Conservation (phyloP, 1,139 yeast genomes). For the Maudiozyma humilis region DNA sequence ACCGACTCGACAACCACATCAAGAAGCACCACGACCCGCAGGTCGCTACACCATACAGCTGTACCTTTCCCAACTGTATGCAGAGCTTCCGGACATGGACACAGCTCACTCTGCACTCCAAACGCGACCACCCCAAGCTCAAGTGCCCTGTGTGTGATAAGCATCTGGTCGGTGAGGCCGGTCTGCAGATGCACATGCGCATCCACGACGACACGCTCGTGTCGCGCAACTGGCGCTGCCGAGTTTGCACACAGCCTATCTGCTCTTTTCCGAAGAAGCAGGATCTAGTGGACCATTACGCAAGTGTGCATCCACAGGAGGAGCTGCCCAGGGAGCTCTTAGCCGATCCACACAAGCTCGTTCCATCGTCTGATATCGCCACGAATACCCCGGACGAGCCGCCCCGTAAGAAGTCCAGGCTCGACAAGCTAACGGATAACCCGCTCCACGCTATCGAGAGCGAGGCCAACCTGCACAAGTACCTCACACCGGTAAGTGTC, state of each 20-base stretch:
- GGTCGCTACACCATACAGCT: constrained; percentile 38
- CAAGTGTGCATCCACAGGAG: constrained; percentile 31
- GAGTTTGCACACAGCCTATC: constrained; percentile 36
- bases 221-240: constrained; percentile 57
- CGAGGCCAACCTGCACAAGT: constrained; percentile 11
- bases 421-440: neutral
- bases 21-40: constrained; percentile 44
- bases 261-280: constrained; percentile 36
- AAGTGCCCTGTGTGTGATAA: constrained; percentile 62
- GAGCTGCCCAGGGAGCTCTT: constrained; percentile 15
- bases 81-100: constrained; percentile 66
- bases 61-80: constrained; percentile 56
- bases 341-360: neutral
- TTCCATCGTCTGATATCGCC: neutral
- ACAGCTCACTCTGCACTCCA: constrained; percentile 62
- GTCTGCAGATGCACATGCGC: constrained; percentile 63
- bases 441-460: constrained; percentile 8
- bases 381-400: neutral
- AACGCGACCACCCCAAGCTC: constrained; percentile 63
- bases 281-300: constrained; percentile 39
- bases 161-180: constrained; percentile 65
- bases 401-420: neutral
- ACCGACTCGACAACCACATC: constrained; percentile 53
- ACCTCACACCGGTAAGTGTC: constrained; percentile 11
- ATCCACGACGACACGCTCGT: constrained; percentile 42